Base-by-base conservation (phyloP, 352 stramenopile genomes). In the Elongisporangium anandrum region DNA sequence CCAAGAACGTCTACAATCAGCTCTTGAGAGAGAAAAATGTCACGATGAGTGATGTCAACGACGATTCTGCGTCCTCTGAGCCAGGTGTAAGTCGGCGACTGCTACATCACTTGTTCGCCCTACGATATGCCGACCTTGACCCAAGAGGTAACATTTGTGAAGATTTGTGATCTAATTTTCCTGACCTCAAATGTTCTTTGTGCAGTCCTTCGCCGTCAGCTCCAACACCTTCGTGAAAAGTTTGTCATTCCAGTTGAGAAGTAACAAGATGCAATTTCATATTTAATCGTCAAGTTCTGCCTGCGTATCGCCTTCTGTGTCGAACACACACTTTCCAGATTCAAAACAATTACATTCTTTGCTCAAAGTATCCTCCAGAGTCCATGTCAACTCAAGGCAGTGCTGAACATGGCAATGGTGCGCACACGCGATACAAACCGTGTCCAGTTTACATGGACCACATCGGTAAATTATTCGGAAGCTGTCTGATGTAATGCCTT, bases 391-490 rank as follows among this genome's bases (percentile, higher is more conserved):
- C 64, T 88, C 73, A 16, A 91, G 57, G 21, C 68, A 87, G 52
- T 92, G 80, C 16, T 84, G 65, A 6, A 78, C 57, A 52, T 92
- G 80, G 47, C 81, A 93, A 24, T 66, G 68, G 53, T 88, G 74
- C 3, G 79, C 84, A 47, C 84, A 93, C 29, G 76, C 84, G 52
- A 93, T 74, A 61, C 84, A 92, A 20, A 92, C 50, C 5, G 64
- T 69, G 17, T 70, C 61, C 2, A 88, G 49, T 17, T 78, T 69
- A 50, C 80, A 92, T 17, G 72, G 66, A 8, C 75, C 75, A 29
- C 81, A 92, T 15, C 66, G 68, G 50, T 85, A 94, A 3, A 88
- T 50, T 22, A 92, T 86, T 8, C 80, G 75, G 51, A 92, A 88
- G 53, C 72, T 86, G 60, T 90, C 81, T n/a, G 84, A 93, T 22